Percentiles rank a stretch among this genome's conserved stretches.
These are phyloP conservation scores for Agastache rugosa DNA, from an alignment of 257 asterid genomes.

Conservation along the genomic window DNA sequence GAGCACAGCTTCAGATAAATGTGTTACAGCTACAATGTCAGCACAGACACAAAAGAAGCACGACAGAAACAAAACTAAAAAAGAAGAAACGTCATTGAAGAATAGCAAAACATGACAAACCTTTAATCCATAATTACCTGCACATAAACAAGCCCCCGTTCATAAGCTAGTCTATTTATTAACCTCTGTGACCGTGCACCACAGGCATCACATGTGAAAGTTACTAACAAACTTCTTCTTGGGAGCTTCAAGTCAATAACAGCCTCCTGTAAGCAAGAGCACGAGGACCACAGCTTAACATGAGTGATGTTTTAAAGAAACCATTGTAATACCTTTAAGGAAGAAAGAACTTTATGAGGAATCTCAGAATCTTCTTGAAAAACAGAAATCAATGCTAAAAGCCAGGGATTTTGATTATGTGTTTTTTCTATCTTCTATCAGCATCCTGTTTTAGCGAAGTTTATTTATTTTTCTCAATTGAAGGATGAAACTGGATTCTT, in stretches of 20 bases:
- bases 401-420: background rate
- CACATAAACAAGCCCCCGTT: constrained; percentile 86
- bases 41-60: background rate
- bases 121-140: constrained; percentile 56
- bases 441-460: background rate
- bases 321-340: background rate
- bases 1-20: background rate
- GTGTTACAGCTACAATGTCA: background rate
- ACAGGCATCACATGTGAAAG: constrained; percentile 84
- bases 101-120: constrained; percentile 11
- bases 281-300: constrained; percentile 26
- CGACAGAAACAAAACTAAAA: background rate
- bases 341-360: background rate
- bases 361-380: background rate
- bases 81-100: background rate
- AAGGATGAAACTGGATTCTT: background rate
- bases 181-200: constrained; percentile 69
- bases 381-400: background rate
- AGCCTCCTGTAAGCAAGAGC: constrained; percentile 59
- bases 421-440: background rate
- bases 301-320: constrained; percentile 5
- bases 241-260: constrained; percentile 77
- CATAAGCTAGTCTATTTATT: constrained; percentile 89
- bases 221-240: constrained; percentile 75
- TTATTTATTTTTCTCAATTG: background rate